Conservation (phyloP, 805 yeast genomes). For the Spathaspora passalidarum region DNA sequence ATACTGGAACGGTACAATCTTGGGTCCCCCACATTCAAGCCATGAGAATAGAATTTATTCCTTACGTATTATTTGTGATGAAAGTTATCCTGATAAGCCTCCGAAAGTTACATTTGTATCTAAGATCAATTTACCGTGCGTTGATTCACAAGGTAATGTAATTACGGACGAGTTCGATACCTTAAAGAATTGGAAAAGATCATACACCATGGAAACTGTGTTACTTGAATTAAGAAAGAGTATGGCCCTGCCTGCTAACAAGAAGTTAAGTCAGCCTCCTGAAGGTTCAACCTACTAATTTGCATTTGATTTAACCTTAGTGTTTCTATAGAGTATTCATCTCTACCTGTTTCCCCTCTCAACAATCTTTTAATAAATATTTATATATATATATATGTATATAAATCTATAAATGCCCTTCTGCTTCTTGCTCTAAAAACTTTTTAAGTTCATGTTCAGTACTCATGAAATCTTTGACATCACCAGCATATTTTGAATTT, state of each 20-base stretch:
- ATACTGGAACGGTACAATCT: conserved; percentile 94
- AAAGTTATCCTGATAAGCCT: conserved; percentile 82
- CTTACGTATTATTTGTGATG: conserved; percentile 77
- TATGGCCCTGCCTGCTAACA: conserved; percentile 81
- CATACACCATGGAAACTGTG: conserved; percentile 91
- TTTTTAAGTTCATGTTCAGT: conserved; percentile 38
- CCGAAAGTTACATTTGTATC: conserved; percentile 80
- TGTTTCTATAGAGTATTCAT: neutral
- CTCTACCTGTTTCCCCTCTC: neutral
- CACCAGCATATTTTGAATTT: conserved; percentile 17
- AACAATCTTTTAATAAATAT: neutral
- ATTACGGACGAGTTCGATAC: conserved; percentile 51
- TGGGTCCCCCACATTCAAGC: conserved; percentile 89
- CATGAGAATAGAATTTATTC: conserved; percentile 95
- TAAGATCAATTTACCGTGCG: conserved; percentile 88
- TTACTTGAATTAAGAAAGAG: conserved; percentile 78
- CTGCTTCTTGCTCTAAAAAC: conserved; percentile 25
- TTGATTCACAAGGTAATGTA: conserved; percentile 61
- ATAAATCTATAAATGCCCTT: conserved; percentile 2
- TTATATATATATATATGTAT: neutral
- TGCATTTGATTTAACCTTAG: neutral
- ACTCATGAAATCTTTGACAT: conserved; percentile 30
- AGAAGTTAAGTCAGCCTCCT: conserved; percentile 84
- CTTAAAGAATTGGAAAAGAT: conserved; percentile 80
- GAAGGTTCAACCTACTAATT: conserved; percentile 71